Evolutionary conservation across 768 basidiomycete species (phyloP).

Genomic region (Suillus subluteus): DNA sequence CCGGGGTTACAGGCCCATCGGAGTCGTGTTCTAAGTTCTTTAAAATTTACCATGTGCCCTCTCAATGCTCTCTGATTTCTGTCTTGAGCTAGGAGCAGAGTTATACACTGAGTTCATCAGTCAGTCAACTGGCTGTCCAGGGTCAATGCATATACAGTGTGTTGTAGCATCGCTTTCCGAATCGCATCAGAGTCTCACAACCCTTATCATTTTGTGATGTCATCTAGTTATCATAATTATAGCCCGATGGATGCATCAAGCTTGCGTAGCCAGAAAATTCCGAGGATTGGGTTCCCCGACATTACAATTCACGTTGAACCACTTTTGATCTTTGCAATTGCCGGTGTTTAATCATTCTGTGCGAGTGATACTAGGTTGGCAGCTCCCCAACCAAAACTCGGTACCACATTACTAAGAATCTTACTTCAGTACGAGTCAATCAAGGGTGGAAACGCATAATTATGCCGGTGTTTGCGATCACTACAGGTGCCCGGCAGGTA

Average conservation of each 20-base stretch:
- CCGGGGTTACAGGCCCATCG: not conserved
- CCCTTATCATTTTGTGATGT: not conserved
- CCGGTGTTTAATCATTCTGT: not conserved
- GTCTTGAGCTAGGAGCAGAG: not conserved
- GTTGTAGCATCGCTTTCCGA: not conserved
- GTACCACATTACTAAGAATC: not conserved
- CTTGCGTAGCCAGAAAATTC: not conserved
- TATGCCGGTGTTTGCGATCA: not conserved
- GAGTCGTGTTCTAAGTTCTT: no score
- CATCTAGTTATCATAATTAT: not conserved
- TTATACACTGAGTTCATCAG: not conserved
- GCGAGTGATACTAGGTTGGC: not conserved
- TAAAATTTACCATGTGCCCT: not conserved
- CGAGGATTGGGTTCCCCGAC: not conserved
- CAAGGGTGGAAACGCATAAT: not conserved
- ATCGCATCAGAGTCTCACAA: not conserved
- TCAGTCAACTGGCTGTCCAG: not conserved
- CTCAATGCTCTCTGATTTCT: not conserved
- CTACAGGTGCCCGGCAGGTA: not conserved
- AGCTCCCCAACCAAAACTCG: not conserved
- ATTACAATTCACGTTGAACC: not conserved
- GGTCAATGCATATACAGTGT: not conserved
- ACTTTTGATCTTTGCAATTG: not conserved
- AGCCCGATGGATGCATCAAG: not conserved
- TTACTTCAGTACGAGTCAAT: not conserved